These are phyloP conservation scores for Leishmania aethiopica DNA, from an alignment of 208 protist species.

Conservation along the genomic window DNA sequence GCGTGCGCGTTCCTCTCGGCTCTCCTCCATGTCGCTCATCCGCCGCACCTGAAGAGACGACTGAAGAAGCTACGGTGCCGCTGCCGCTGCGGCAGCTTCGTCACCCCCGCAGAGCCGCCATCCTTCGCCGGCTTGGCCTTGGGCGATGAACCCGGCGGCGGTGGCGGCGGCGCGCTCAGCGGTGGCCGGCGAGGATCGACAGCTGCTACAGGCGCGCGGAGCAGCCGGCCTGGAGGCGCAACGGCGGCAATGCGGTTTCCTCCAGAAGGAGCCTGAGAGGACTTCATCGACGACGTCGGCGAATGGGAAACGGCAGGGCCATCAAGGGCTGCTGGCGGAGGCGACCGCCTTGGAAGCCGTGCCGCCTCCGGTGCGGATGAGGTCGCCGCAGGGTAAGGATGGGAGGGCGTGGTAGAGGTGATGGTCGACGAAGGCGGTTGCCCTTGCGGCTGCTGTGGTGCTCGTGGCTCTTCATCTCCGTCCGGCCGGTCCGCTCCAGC, in stretches of 20 bases:
- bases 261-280: not conserved
- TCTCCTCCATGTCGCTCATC: not conserved
- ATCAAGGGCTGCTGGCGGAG: not conserved
- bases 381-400: not conserved
- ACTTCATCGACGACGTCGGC: not conserved
- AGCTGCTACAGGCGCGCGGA: not conserved
- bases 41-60: constrained; percentile 16
- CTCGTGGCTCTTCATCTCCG: not conserved
- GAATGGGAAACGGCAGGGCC: not conserved
- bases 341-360: not conserved
- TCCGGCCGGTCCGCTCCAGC: not conserved
- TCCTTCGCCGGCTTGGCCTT: not conserved
- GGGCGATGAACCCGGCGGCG: not conserved
- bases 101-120: not conserved
- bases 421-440: not conserved
- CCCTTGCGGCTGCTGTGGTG: not conserved
- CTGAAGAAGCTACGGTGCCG: not conserved
- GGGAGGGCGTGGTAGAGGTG: not conserved
- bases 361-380: not conserved
- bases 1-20: not conserved
- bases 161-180: no score
- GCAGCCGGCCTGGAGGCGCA: not conserved
- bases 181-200: not conserved
- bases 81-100: not conserved
- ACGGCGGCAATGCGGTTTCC: not conserved